phyloP scores from a whole-genome alignment of 1,284 basidiomycete species.

The Ustilago crameri region DNA sequence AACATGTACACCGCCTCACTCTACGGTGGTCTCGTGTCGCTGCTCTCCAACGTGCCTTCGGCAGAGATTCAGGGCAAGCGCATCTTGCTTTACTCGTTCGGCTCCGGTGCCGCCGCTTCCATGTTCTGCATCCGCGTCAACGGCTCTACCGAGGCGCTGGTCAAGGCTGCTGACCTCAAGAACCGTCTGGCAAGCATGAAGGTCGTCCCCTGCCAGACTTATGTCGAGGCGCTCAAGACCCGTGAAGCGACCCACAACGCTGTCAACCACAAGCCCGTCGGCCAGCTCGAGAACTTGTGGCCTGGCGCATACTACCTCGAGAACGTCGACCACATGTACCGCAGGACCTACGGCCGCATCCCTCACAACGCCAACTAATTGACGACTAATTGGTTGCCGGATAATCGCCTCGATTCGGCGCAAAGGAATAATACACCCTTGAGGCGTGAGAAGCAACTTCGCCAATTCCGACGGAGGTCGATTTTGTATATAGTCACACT shows the following conservation, averaged over 20 bases:
- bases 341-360: conserved; percentile 79
- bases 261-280: conserved; percentile 83
- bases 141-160: conserved; percentile 84
- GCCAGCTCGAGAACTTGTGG: conserved; percentile 91
- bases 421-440: not conserved
- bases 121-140: conserved; percentile 88
- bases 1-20: conserved; percentile 99
- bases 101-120: conserved; percentile 87
- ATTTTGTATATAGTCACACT: no score
- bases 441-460: not conserved
- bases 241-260: conserved; percentile 94
- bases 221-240: conserved; percentile 77
- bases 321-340: conserved; percentile 89
- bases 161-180: conserved; percentile 81
- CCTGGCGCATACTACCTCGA: conserved; percentile 93
- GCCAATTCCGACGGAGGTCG: no score
- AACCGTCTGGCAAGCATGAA: conserved; percentile 84
- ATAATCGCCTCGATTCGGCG: no score
- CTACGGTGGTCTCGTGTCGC: conserved; percentile 86
- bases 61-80: conserved; percentile 65
- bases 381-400: not conserved
- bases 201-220: conserved; percentile 88
- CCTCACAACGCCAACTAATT: conserved; percentile 46
- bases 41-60: conserved; percentile 58
- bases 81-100: conserved; percentile 91